Evolutionary conservation across 129 eudicot species (phyloP).

Genomic region (Lactuca saligna): DNA sequence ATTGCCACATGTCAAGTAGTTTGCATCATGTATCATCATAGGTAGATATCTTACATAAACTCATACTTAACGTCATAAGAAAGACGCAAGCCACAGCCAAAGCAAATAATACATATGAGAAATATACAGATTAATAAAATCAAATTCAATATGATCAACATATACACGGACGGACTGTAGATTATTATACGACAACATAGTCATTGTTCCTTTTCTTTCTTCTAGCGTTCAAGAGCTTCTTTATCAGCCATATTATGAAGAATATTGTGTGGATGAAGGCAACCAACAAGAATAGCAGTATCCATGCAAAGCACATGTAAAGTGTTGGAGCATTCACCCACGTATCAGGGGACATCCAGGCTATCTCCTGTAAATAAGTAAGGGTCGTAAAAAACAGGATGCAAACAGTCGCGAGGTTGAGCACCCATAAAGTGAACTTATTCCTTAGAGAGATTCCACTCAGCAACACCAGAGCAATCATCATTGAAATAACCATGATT

Average conservation of each 20-base stretch:
- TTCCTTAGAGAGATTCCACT: slow-evolving; percentile 18
- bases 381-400: background rate
- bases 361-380: slow-evolving; percentile 1
- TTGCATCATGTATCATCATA: too few species aligned
- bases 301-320: background rate
- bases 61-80: too few species aligned
- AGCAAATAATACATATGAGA: too few species aligned
- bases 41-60: too few species aligned
- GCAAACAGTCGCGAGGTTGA: background rate
- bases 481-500: slow-evolving; percentile 10
- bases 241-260: slow-evolving; percentile 7
- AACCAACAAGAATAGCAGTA: background rate
- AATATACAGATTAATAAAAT: too few species aligned
- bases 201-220: background rate
- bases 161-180: too few species aligned
- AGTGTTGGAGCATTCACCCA: background rate
- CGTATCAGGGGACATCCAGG: slow-evolving; percentile 9
- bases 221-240: background rate
- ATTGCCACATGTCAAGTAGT: too few species aligned
- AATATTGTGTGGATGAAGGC: slow-evolving; percentile 5
- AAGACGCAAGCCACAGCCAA: too few species aligned
- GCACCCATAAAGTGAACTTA: slow-evolving; percentile 21
- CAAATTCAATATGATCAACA: too few species aligned
- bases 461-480: slow-evolving; percentile 2
- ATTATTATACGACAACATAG: too few species aligned